phyloP scores from a whole-genome alignment of 2,329 filamentous ascomycete genomes.

The Aspergillus sp. region DNA sequence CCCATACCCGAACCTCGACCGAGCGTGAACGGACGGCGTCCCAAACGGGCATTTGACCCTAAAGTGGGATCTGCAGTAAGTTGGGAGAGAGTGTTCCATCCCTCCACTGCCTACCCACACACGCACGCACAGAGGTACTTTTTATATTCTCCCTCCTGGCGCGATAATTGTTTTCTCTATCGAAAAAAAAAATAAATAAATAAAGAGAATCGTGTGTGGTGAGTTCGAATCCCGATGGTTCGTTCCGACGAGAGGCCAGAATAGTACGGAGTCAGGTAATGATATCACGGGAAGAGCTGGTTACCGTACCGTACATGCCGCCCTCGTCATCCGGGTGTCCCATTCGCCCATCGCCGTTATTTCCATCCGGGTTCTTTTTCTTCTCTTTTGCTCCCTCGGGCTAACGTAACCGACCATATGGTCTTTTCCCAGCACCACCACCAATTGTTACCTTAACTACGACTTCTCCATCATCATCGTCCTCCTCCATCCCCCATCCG shows the following conservation, averaged over 20 bases:
- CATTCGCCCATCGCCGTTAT: not conserved
- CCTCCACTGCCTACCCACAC: not conserved
- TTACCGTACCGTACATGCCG: not conserved
- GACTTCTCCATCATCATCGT: too few species aligned
- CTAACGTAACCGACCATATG: slow-evolving; percentile 8
- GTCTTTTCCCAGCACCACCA: not conserved
- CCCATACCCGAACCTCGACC: not conserved
- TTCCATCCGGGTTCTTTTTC: not conserved
- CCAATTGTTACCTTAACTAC: not conserved
- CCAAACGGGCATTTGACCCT: not conserved
- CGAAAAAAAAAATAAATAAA: not conserved
- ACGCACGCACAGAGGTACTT: not conserved
- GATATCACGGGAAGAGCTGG: not conserved
- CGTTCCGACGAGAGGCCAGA: too few species aligned
- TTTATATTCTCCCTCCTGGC: too few species aligned
- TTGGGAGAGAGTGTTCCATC: not conserved
- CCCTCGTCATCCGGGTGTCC: not conserved
- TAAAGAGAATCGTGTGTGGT: not conserved
- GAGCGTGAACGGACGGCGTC: not conserved
- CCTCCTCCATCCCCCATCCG: not conserved
- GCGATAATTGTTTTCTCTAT: too few species aligned
- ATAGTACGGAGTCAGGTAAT: not conserved
- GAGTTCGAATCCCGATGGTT: not conserved
- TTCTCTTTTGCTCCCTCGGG: not conserved
- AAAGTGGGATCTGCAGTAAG: slow-evolving; percentile 1